These are phyloP conservation scores for Alternaria brassicicola DNA, from an alignment of 2,329 filamentous ascomycete genomes.

Conservation along the genomic window DNA sequence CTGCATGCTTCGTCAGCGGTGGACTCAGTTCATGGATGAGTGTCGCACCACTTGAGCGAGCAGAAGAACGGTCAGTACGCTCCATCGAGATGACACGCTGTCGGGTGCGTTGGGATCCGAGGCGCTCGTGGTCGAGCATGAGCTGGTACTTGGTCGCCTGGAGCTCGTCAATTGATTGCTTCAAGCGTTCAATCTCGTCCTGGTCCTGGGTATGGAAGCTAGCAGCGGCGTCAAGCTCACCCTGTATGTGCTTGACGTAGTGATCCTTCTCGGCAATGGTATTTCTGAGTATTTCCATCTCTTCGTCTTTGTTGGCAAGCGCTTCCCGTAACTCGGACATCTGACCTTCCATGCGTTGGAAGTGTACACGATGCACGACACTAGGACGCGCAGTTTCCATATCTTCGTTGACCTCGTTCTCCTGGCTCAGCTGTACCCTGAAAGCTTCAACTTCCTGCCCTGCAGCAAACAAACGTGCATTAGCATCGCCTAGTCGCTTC, in stretches of 20 bases:
- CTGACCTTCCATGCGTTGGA: conserved; percentile 43
- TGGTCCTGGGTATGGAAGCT: conserved; percentile 27
- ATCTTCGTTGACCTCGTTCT: conserved; percentile 37
- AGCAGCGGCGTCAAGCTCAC: conserved; percentile 24
- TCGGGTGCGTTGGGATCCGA: conserved; percentile 31
- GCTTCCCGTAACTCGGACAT: conserved; percentile 33
- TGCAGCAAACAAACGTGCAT: conserved; percentile 32
- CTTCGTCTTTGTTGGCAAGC: conserved; percentile 28
- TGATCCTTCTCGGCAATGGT: conserved; percentile 24
- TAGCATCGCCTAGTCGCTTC: conserved; percentile 39
- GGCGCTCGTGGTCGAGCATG: conserved; percentile 42
- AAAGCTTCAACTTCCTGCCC: conserved; percentile 33
- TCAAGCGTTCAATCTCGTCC: conserved; percentile 36
- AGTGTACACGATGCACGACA: conserved; percentile 42
- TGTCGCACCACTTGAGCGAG: conserved; percentile 42
- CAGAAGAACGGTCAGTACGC: conserved; percentile 25
- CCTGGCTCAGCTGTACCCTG: conserved; percentile 33
- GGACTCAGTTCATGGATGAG: conserved; percentile 36
- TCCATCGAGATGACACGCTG: conserved; percentile 30
- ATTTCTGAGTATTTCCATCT: conserved; percentile 26
- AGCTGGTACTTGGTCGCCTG: conserved; percentile 39
- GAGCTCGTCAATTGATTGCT: conserved; percentile 29
- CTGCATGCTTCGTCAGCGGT: conserved; percentile 18
- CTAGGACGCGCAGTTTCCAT: conserved; percentile 41
- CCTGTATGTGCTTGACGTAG: conserved; percentile 26